Conservation (phyloP, 345 rosid genomes). For the Carallia pectinifolia region DNA sequence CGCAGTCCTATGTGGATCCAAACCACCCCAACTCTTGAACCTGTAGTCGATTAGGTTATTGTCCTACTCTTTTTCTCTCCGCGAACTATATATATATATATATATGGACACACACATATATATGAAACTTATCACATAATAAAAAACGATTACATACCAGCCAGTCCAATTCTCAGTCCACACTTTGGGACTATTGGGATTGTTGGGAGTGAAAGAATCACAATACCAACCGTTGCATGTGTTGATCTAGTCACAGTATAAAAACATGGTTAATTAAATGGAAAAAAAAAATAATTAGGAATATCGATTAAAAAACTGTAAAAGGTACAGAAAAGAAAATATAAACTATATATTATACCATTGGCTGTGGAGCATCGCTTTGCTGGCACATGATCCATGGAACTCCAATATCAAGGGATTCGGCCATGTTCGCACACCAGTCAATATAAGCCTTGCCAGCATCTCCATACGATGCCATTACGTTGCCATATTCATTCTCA, state of each 20-base stretch:
- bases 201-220: constrained; percentile 33
- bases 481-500: constrained; percentile 73
- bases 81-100: neutral
- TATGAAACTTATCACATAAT: neutral
- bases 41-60: constrained; percentile 16
- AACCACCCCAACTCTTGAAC: constrained; percentile 60
- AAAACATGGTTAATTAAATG: no score
- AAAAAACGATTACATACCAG: constrained; percentile 33
- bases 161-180: constrained; percentile 79
- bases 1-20: constrained; percentile 53
- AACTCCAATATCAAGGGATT: constrained; percentile 48
- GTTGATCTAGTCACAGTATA: constrained; percentile 28
- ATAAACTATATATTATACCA: constrained; percentile 12
- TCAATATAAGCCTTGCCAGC: constrained; percentile 56
- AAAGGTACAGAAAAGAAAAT: neutral
- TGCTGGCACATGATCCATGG: constrained; percentile 92
- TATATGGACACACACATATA: no score
- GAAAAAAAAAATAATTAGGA: no score
- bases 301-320: neutral
- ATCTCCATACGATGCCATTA: constrained; percentile 41
- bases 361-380: constrained; percentile 55
- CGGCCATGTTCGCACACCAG: constrained; percentile 74
- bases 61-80: constrained; percentile 6
- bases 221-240: constrained; percentile 57
- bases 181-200: constrained; percentile 45